These are phyloP conservation scores for Colletotrichum brevisporum DNA, from an alignment of 2,329 filamentous ascomycete genomes.

Conservation along the genomic window DNA sequence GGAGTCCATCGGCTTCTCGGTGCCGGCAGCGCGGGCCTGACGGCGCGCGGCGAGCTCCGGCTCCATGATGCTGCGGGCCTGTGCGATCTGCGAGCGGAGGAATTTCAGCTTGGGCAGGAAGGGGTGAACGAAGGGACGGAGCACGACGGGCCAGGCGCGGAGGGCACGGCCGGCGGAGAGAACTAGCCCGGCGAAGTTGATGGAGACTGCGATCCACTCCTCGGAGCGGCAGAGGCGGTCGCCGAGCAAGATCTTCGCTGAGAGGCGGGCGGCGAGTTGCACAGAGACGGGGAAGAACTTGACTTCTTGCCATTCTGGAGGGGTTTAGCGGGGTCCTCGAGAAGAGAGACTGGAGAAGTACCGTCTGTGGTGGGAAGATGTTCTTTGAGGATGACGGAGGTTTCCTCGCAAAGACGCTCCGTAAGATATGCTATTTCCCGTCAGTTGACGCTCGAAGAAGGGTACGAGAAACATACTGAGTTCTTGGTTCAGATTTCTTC, in stretches of 20 bases:
- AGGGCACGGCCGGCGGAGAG: slow-evolving; percentile 55
- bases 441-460: not conserved
- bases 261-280: slow-evolving; percentile 60
- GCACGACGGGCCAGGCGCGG: slow-evolving; percentile 54
- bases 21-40: slow-evolving; percentile 43
- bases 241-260: slow-evolving; percentile 64
- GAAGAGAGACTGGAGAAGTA: not conserved
- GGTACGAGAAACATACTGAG: not conserved
- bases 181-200: slow-evolving; percentile 57
- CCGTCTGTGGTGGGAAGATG: slow-evolving; percentile 6
- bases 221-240: slow-evolving; percentile 58
- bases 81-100: slow-evolving; percentile 51
- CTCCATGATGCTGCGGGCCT: slow-evolving; percentile 53
- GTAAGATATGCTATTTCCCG: slow-evolving; percentile 8
- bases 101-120: slow-evolving; percentile 56
- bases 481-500: slow-evolving; percentile 24
- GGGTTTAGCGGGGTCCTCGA: not conserved
- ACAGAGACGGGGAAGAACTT: slow-evolving; percentile 20
- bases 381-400: slow-evolving; percentile 14
- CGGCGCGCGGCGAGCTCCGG: slow-evolving; percentile 46
- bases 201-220: slow-evolving; percentile 61
- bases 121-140: slow-evolving; percentile 60
- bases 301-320: slow-evolving; percentile 44
- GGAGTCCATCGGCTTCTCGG: slow-evolving; percentile 52
- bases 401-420: slow-evolving; percentile 19